Evolutionary conservation across 73 alveolate genomes (phyloP).

Genomic region (Paramecium primaurelia): DNA sequence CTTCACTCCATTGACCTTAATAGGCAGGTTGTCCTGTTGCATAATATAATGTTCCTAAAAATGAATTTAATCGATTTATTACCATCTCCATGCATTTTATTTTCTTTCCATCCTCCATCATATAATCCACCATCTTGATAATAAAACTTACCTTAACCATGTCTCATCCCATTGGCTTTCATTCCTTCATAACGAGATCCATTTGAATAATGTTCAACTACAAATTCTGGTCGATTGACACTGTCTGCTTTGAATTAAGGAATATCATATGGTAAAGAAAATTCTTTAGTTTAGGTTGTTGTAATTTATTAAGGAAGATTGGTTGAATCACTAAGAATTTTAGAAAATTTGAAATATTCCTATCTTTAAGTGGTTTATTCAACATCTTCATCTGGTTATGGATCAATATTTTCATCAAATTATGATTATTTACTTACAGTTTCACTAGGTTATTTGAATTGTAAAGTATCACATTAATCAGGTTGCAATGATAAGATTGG

Average conservation of each 20-base stretch:
- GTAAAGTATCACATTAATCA: background rate
- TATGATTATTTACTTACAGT: background rate
- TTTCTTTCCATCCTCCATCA: constrained; percentile 64
- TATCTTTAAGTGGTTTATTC: background rate
- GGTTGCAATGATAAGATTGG: background rate
- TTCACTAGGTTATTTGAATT: background rate
- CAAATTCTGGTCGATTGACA: constrained; percentile 27
- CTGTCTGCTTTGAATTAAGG: constrained; percentile 15
- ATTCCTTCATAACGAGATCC: constrained; percentile 56
- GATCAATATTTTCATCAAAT: constrained; percentile 13
- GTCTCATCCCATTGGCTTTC: constrained; percentile 61
- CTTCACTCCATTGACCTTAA: constrained; percentile 60
- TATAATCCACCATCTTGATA: constrained; percentile 62
- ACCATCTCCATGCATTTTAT: constrained; percentile 63
- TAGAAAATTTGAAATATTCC: constrained; percentile 4
- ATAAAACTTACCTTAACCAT: constrained; percentile 57
- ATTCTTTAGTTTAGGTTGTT: background rate
- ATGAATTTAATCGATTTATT: background rate
- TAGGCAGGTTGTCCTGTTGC: constrained; percentile 62
- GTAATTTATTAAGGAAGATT: background rate
- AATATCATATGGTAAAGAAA: constrained; percentile 13
- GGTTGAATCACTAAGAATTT: constrained; percentile 4
- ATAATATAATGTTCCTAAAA: constrained; percentile 44
- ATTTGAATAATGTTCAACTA: constrained; percentile 56
- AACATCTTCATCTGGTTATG: background rate